Conservation (phyloP, 208 protist species). For the Trypanosoma avium region DNA sequence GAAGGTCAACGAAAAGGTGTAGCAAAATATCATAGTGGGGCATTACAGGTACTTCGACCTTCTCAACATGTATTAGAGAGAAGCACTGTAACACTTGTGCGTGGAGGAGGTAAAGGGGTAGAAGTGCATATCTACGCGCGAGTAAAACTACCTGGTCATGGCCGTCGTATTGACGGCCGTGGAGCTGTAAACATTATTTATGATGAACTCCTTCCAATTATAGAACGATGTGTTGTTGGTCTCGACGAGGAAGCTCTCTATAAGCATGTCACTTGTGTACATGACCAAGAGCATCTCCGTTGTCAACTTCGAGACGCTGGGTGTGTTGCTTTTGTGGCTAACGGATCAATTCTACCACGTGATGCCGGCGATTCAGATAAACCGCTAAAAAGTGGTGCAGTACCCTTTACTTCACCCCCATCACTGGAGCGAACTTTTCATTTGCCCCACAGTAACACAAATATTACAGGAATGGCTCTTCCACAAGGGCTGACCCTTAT, state of each 20-base stretch:
- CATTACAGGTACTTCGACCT: conserved; percentile 71
- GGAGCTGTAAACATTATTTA: conserved; percentile 50
- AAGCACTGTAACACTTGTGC: conserved; percentile 65
- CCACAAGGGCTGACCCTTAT: conserved; percentile 93
- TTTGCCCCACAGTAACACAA: conserved; percentile 61
- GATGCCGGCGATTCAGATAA: conserved; percentile 75
- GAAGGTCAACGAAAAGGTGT: conserved; percentile 10
- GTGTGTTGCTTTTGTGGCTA: conserved; percentile 88
- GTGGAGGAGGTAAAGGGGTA: not conserved
- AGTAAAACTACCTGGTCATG: conserved; percentile 89
- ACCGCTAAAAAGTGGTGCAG: conserved; percentile 61
- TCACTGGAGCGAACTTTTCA: conserved; percentile 58
- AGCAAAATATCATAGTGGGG: conserved; percentile 17
- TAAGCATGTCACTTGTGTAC: conserved; percentile 73
- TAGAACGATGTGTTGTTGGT: conserved; percentile 32
- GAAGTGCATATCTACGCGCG: conserved; percentile 70
- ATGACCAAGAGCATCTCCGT: conserved; percentile 90
- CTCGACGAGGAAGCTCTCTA: conserved; percentile 34
- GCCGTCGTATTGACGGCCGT: conserved; percentile 68
- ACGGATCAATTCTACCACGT: conserved; percentile 92
- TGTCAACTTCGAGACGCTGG: conserved; percentile 35
- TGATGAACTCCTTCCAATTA: conserved; percentile 34
- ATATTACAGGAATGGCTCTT: conserved; percentile 89
- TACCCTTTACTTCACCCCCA: conserved; percentile 75
- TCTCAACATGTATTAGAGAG: conserved; percentile 89